Base-by-base conservation (phyloP, 345 rosid species). In the Acer yangbiense region DNA sequence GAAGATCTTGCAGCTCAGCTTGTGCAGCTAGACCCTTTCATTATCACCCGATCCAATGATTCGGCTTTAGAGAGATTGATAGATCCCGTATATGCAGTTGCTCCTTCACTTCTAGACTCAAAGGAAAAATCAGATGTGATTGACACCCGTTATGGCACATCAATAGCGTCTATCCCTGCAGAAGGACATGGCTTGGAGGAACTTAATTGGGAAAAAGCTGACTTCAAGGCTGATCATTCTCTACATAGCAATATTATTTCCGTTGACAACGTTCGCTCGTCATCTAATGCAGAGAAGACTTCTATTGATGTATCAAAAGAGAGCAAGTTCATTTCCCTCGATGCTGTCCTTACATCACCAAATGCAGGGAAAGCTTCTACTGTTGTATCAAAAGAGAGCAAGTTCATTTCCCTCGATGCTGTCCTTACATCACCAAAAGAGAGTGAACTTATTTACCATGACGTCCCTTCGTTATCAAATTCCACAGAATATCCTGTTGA, bases 41-140 rank as follows among this genome's bases (percentile, higher is more conserved):
- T 68, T 76, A 73, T 80, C 80, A 72, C 67, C 80, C 76, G 76
- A 55, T 79, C 88, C 1, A 79, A 82, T 69, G 87, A 83, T 79
- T 64, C 72, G 62, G 78, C 81, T 65, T 77, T 84, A 1, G 91
- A 83, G 25, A 88, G 87, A 76, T 74, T 86, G 72, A 85, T 87
- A 39, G 86, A 87, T 60, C 84, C 75, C 46, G 73, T 78, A 75
- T 79, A 85, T 73, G 81, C 44, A 64, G 58, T 76, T 62, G 80
- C 77, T 75, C 76, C 83, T 79, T 74, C 82, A 62, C 21, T 32
- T 77, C 25, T 74, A 11, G 76, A 73, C 13, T 69, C 86, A 10
- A 60, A 82, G 62, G 60, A 64, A 35, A 77, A 77, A 39, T 68
- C 78, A 63, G 85, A 75, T 43, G 46, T 62, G 62, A 70, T 74